These are phyloP conservation scores for Phytophthora uliginosa DNA, from an alignment of 352 stramenopile genomes.

Conservation along the genomic window DNA sequence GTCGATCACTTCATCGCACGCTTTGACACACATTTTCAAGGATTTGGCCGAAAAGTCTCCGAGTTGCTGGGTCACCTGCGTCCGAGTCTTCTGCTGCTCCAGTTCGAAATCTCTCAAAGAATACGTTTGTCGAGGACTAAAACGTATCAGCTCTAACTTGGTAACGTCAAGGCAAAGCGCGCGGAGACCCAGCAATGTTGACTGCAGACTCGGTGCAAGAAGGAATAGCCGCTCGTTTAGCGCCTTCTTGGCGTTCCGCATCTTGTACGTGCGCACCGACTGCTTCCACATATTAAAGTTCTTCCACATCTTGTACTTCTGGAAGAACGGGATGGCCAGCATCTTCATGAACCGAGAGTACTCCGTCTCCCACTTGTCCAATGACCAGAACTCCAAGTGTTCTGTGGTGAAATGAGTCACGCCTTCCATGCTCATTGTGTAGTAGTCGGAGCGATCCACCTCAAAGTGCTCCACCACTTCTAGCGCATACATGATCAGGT, in stretches of 20 bases:
- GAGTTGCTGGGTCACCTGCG: conserved; percentile 66
- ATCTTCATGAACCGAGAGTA: conserved; percentile 94
- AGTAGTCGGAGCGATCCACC: conserved; percentile 92
- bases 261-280: conserved; percentile 89
- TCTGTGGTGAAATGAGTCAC: conserved; percentile 94
- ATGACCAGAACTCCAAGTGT: conserved; percentile 92
- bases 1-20: conserved; percentile 95
- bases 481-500: conserved; percentile 87
- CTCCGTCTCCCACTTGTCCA: conserved; percentile 95
- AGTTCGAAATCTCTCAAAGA: conserved; percentile 84
- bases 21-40: conserved; percentile 86
- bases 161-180: conserved; percentile 79
- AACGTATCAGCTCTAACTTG: conserved; percentile 73
- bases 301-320: conserved; percentile 95
- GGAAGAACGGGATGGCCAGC: conserved; percentile 92
- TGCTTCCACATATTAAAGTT: conserved; percentile 96
- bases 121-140: conserved; percentile 80
- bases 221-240: conserved; percentile 92
- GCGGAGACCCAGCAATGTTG: conserved; percentile 83
- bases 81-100: conserved; percentile 69
- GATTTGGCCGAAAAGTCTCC: conserved; percentile 73
- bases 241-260: conserved; percentile 82
- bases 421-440: conserved; percentile 93
- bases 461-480: conserved; percentile 87
- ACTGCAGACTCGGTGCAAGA: conserved; percentile 86